These are phyloP conservation scores for Geosiphon pyriformis DNA, from an alignment of 192 early-diverging fungal species.

Conservation along the genomic window DNA sequence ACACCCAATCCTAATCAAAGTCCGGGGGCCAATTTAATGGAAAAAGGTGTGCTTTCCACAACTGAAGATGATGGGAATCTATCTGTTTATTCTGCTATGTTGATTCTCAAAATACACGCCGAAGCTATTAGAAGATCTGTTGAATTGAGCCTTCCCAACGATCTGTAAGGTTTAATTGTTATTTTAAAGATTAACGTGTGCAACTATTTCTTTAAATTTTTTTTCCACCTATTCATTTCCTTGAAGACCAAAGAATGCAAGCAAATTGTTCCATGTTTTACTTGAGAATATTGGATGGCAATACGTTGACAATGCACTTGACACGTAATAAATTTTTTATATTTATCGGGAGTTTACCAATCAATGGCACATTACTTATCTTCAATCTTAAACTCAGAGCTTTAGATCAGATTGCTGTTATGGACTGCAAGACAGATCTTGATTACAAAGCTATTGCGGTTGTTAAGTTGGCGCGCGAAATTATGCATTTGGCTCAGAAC, in stretches of 20 bases:
- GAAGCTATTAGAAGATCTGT: slow-evolving; percentile 75
- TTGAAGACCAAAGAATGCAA: slow-evolving; percentile 60
- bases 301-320: slow-evolving; percentile 80
- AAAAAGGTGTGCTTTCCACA: slow-evolving; percentile 17
- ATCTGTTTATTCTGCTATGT: slow-evolving; percentile 39
- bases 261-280: slow-evolving; percentile 66
- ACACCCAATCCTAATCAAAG: slow-evolving; percentile 3
- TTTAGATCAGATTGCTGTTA: slow-evolving; percentile 56
- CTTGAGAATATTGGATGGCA: slow-evolving; percentile 73
- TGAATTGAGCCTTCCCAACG: slow-evolving; percentile 62
- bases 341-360: too few species aligned
- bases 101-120: slow-evolving; percentile 66
- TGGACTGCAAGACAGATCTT: slow-evolving; percentile 59
- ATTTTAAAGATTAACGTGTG: background rate
- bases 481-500: slow-evolving; percentile 70
- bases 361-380: too few species aligned
- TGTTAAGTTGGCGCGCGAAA: slow-evolving; percentile 60
- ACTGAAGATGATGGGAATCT: slow-evolving; percentile 37
- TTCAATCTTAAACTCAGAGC: slow-evolving; percentile 40
- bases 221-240: slow-evolving; percentile 8
- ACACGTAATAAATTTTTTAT: slow-evolving; percentile 47
- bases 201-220: slow-evolving; percentile 1
- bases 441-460: slow-evolving; percentile 57
- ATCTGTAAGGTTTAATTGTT: slow-evolving; percentile 41
- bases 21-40: slow-evolving; percentile 5